Conservation (phyloP, 192 early-diverging fungal species). For the Podila epigama region DNA sequence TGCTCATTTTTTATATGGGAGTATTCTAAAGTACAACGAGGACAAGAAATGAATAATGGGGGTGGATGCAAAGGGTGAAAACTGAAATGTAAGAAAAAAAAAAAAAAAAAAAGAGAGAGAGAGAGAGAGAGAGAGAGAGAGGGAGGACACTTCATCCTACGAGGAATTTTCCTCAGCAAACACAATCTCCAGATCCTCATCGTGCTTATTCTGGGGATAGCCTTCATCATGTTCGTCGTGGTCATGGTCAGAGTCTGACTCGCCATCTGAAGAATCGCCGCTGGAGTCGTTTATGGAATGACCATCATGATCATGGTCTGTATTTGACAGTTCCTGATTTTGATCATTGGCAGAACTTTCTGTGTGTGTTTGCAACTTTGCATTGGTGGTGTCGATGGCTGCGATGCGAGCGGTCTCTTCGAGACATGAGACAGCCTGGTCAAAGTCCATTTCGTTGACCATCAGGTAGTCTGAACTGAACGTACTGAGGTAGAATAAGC, state of each 20-base stretch:
- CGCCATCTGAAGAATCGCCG: background rate
- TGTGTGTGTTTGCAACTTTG: background rate
- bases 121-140: too few species aligned
- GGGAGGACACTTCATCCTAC: too few species aligned
- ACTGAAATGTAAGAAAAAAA: too few species aligned
- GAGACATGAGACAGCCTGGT: conserved; percentile 25
- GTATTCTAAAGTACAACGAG: too few species aligned
- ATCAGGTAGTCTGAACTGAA: conserved; percentile 45
- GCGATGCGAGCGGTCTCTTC: conserved; percentile 17
- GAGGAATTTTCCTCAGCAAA: background rate
- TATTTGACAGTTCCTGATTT: background rate
- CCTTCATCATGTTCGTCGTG: background rate
- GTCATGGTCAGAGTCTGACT: background rate
- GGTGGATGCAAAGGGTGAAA: too few species aligned
- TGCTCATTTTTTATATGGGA: too few species aligned
- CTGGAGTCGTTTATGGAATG: background rate
- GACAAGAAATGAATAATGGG: too few species aligned
- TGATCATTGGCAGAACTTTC: background rate
- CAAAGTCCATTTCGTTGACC: conserved; percentile 47
- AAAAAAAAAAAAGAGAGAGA: too few species aligned
- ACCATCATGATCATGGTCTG: background rate
- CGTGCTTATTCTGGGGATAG: background rate
- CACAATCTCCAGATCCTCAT: conserved; percentile 1
- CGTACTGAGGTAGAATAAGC: conserved; percentile 44
- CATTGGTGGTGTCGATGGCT: background rate